Percentiles rank a stretch among this genome's conserved stretches.
Evolutionary conservation across 306 rosid species (phyloP).

Genomic region (Inga oerstediana): DNA sequence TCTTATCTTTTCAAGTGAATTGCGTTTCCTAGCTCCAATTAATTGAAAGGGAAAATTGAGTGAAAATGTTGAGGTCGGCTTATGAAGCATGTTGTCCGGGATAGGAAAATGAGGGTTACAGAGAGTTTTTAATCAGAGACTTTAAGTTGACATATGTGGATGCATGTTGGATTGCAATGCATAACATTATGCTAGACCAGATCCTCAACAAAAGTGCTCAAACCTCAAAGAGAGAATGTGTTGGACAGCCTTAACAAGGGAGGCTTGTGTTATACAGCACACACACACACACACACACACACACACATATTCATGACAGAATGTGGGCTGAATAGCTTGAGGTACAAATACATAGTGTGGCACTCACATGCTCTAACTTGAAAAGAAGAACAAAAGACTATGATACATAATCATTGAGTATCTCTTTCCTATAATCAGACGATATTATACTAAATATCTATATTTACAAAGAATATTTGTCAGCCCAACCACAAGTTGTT

Average conservation of each 20-base stretch:
- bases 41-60: neutral
- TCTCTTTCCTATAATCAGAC: neutral
- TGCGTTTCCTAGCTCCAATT: neutral
- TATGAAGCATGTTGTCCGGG: neutral
- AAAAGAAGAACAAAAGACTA: neutral
- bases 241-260: neutral
- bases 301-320: neutral
- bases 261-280: no score
- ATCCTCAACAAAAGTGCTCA: neutral
- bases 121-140: neutral
- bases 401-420: neutral
- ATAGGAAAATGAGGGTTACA: neutral
- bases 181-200: conserved; percentile 1
- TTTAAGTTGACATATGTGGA: neutral
- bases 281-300: no score
- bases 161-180: neutral
- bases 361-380: neutral
- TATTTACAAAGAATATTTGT: no score
- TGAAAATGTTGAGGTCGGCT: conserved; percentile 3
- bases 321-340: neutral
- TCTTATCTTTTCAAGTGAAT: neutral
- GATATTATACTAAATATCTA: no score
- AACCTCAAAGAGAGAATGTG: neutral
- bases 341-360: no score
- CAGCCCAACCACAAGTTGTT: neutral